Evolutionary conservation across 1,284 basidiomycete species (phyloP).

Genomic region (Cutaneotrichosporon cyanovorans): DNA sequence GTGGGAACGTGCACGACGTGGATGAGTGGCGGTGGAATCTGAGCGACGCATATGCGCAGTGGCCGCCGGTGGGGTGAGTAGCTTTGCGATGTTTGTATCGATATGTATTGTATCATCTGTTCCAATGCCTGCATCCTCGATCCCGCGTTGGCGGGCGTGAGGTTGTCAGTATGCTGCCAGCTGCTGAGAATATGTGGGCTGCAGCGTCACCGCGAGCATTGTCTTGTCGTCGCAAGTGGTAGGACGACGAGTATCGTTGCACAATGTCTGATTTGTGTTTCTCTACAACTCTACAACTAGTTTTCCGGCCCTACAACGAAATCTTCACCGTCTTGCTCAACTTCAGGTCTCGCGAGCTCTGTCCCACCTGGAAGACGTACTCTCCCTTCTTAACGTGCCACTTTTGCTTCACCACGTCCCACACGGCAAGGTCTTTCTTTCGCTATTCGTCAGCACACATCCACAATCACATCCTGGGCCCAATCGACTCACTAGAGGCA

Average conservation of each 20-base stretch:
- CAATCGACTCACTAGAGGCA: constrained; percentile 37
- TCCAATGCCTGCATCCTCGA: too few species aligned
- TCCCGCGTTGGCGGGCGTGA: too few species aligned
- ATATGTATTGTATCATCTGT: too few species aligned
- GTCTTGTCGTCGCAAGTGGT: too few species aligned
- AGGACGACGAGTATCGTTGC: too few species aligned
- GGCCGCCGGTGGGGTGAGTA: too few species aligned
- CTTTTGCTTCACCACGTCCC: constrained; percentile 41
- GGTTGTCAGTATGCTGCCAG: too few species aligned
- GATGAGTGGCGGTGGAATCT: constrained; percentile 39
- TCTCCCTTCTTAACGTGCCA: constrained; percentile 41
- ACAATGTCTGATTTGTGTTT: too few species aligned
- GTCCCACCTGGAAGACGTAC: constrained; percentile 40
- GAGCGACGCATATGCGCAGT: neutral
- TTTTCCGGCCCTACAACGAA: neutral
- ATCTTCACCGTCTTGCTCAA: constrained; percentile 5
- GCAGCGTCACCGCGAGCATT: too few species aligned
- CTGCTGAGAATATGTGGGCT: too few species aligned
- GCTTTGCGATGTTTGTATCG: too few species aligned
- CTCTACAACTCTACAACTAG: neutral
- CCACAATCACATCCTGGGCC: too few species aligned
- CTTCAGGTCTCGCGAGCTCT: constrained; percentile 36
- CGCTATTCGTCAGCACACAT: constrained; percentile 18
- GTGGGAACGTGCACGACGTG: constrained; percentile 27
- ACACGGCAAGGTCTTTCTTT: constrained; percentile 47